Conservation (phyloP, 2,329 filamentous ascomycete species). For the Endoconidiophora polonica region DNA sequence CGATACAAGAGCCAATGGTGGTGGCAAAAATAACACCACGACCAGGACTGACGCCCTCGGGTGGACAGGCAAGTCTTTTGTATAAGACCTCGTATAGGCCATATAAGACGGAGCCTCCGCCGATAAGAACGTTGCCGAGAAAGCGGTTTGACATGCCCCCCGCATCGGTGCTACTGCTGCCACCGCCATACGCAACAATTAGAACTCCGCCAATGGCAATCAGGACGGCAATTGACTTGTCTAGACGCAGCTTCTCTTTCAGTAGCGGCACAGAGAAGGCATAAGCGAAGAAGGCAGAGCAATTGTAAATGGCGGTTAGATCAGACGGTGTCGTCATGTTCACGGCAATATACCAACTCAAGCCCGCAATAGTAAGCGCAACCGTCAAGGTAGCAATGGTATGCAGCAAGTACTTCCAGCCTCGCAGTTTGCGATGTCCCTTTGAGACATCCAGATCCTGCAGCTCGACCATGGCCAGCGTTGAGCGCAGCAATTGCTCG, state of each 20-base stretch:
- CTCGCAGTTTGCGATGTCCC: constrained; percentile 19
- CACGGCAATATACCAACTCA: constrained; percentile 92
- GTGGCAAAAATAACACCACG: constrained; percentile 95
- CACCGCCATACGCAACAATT: constrained; percentile 85
- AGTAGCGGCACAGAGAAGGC: constrained; percentile 86
- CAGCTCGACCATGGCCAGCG: constrained; percentile 68
- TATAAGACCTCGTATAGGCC: constrained; percentile 96
- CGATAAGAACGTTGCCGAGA: constrained; percentile 82
- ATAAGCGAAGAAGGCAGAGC: constrained; percentile 96
- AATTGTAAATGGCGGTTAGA: constrained; percentile 97
- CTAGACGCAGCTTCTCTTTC: constrained; percentile 63
- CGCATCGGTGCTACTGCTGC: constrained; percentile 19
- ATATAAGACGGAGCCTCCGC: constrained; percentile 77
- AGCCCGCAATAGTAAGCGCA: constrained; percentile 74
- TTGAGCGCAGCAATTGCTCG: constrained; percentile 32
- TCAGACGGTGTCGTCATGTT: constrained; percentile 85
- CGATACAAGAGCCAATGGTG: constrained; percentile 75
- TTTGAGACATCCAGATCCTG: constrained; percentile 52
- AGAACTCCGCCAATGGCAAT: constrained; percentile 82
- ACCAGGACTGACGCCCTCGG: constrained; percentile 67
- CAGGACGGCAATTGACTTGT: constrained; percentile 73
- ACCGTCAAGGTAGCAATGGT: constrained; percentile 71
- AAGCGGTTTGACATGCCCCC: constrained; percentile 45
- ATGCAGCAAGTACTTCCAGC: constrained; percentile 53
- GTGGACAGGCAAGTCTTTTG: constrained; percentile 83